These are phyloP conservation scores for Saccharomyces hybrid DNA, from an alignment of 1,139 yeast genomes.

Conservation along the genomic window DNA sequence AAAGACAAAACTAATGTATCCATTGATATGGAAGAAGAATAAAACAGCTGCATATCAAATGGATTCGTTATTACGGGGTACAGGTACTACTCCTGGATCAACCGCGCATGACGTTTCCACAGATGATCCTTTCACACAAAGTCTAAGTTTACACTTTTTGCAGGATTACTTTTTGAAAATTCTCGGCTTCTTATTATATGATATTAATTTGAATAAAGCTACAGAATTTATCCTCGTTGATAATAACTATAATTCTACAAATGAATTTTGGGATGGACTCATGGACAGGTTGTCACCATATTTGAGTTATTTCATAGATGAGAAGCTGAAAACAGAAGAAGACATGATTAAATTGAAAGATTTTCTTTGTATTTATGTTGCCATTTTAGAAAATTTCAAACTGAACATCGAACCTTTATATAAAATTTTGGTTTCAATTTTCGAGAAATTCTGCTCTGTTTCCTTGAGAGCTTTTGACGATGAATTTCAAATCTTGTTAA, in stretches of 20 bases:
- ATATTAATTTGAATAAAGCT: constrained; percentile 52
- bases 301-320: constrained; percentile 34
- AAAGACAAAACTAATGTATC: constrained; percentile 65
- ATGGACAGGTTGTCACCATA: constrained; percentile 52
- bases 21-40: constrained; percentile 39
- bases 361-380: constrained; percentile 63
- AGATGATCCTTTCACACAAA: constrained; percentile 23
- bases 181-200: constrained; percentile 72
- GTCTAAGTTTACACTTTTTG: constrained; percentile 33
- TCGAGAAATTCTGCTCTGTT: constrained; percentile 53
- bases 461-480: constrained; percentile 50
- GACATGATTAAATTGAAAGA: constrained; percentile 45
- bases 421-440: constrained; percentile 51
- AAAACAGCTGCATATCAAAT: constrained; percentile 14
- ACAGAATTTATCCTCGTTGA: constrained; percentile 52
- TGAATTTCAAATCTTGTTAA: constrained; percentile 56
- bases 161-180: constrained; percentile 55
- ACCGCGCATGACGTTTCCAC: constrained; percentile 9
- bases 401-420: constrained; percentile 57
- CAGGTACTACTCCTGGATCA: not conserved
- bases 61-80: constrained; percentile 12
- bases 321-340: constrained; percentile 31
- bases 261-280: constrained; percentile 74
- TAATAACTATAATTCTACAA: constrained; percentile 47
- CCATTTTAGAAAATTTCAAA: constrained; percentile 67